Conservation (phyloP, 2,329 filamentous ascomycete species). For the Aureobasidium sp. region DNA sequence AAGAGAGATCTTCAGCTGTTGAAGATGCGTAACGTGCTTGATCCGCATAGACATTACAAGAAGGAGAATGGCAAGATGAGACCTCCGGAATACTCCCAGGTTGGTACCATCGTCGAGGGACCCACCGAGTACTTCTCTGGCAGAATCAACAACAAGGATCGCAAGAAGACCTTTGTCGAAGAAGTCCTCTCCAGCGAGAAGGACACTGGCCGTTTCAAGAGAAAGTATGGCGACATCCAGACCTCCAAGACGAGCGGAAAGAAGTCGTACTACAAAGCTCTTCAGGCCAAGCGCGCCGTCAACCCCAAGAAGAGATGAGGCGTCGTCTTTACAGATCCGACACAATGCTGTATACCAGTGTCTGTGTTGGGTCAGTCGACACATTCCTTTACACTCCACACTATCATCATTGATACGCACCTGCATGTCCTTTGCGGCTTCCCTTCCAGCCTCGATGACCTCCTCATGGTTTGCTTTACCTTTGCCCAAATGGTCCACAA, state of each 20-base stretch:
- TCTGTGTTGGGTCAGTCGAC: slow-evolving; percentile 13
- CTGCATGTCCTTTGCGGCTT: slow-evolving; percentile 58
- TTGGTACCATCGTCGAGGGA: slow-evolving; percentile 82
- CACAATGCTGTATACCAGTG: slow-evolving; percentile 18
- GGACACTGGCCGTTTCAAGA: slow-evolving; percentile 65
- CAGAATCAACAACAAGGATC: slow-evolving; percentile 76
- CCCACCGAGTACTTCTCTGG: slow-evolving; percentile 80
- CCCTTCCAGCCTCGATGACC: slow-evolving; percentile 54
- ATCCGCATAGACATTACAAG: slow-evolving; percentile 85
- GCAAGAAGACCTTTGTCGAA: slow-evolving; percentile 79
- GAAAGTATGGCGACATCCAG: slow-evolving; percentile 83
- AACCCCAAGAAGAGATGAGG: slow-evolving; percentile 27
- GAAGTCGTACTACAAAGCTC: slow-evolving; percentile 78
- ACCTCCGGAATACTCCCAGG: slow-evolving; percentile 75
- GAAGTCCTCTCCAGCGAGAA: slow-evolving; percentile 68
- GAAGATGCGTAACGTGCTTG: slow-evolving; percentile 80
- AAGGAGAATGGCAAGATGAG: slow-evolving; percentile 67
- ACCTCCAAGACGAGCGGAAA: slow-evolving; percentile 76
- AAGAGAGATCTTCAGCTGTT: slow-evolving; percentile 86
- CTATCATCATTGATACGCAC: slow-evolving; percentile 3
- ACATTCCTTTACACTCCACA: not conserved
- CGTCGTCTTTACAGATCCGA: slow-evolving; percentile 13
- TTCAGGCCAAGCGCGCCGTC: slow-evolving; percentile 53
- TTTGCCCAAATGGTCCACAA: slow-evolving; percentile 49
- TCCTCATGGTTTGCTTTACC: slow-evolving; percentile 60